Evolutionary conservation across 2,329 filamentous ascomycete species (phyloP).

Genomic region (Colletotrichum destructivum): DNA sequence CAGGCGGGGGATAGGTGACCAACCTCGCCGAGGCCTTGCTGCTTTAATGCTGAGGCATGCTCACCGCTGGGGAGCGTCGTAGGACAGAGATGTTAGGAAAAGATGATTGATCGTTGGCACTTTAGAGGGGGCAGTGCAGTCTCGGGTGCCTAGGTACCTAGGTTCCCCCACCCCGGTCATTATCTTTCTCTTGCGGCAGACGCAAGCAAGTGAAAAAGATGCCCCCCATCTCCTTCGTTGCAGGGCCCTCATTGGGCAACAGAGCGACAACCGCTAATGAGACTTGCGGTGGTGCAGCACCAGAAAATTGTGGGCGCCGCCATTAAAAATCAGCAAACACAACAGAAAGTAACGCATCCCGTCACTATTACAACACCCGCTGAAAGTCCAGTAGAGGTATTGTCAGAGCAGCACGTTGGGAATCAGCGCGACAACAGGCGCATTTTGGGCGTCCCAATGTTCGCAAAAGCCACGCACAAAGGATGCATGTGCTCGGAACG

Average conservation of each 20-base stretch:
- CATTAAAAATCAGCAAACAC: slow-evolving; percentile 9
- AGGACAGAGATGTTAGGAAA: not conserved
- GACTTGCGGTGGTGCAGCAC: slow-evolving; percentile 17
- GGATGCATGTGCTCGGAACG: slow-evolving; percentile 19
- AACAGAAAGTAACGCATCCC: slow-evolving; percentile 16
- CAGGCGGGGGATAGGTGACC: slow-evolving; percentile 25
- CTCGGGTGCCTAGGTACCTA: not conserved
- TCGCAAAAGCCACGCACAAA: slow-evolving; percentile 27
- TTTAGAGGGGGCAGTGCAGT: slow-evolving; percentile 13
- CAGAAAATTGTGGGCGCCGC: slow-evolving; percentile 37
- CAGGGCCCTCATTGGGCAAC: slow-evolving; percentile 39
- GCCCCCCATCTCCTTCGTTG: slow-evolving; percentile 17
- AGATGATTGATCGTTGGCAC: not conserved
- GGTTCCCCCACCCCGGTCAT: slow-evolving; percentile 20
- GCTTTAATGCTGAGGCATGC: slow-evolving; percentile 22
- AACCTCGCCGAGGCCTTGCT: slow-evolving; percentile 28
- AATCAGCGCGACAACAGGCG: slow-evolving; percentile 14
- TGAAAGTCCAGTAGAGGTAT: slow-evolving; percentile 42
- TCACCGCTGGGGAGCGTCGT: too few species aligned
- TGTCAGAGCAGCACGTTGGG: slow-evolving; percentile 34
- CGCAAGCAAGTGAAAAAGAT: not conserved
- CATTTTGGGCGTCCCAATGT: not conserved
- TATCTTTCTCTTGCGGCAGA: not conserved
- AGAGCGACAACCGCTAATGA: slow-evolving; percentile 31
- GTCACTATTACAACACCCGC: slow-evolving; percentile 48